Base-by-base conservation (phyloP, 2,329 filamentous ascomycete genomes). In the Apiospora malaysiana region DNA sequence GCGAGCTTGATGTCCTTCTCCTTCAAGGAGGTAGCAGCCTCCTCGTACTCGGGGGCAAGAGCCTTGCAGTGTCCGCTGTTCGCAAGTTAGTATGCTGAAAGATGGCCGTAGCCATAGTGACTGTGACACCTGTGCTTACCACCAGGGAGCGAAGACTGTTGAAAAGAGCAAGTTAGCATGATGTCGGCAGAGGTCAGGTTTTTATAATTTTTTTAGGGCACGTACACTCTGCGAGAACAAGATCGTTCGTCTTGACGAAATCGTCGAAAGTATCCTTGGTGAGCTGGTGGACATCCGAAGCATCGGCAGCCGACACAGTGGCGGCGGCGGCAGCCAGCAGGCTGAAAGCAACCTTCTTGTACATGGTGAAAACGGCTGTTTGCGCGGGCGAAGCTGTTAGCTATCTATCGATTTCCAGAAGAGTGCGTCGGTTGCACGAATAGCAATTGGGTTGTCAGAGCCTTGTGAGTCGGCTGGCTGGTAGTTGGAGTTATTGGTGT, bases 91-190 rank as follows among this genome's bases (percentile, higher is more conserved):
- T 49, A 46, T 12, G 23, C 23, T 16, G 66, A 40, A 25, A 42
- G 66, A 14, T n/a, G 43, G 45, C 37, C 43, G 27, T 46, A 40
- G 21, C 37, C 42, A 47, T 49, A 27, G 21, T 21, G 32, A 7
- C 10, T 3, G 47, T 42, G 42, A 42, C 40, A 42, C 25, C 56
- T 27, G 77, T 23, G 45, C 70, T 71, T 71, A 71, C 70, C 93
- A 97, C 95, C 95, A 97, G 77, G 95, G 95, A 76, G 95, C 95
- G 83, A 94, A 98, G 90, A 98, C 92, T 94, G 74, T 71, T 8
- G 6, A 70, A 70, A 63, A 40, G 70, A 4, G 49, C 51, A 63
- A 66, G 79, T 88, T 79, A 88, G 83, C 71, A 66, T 71, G 27
- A 40, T 69, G 9, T 63, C 42, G 18, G 23, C 12, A 70, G 16